Percentiles rank a stretch among this genome's conserved stretches.
Conservation (phyloP, 306 rosid genomes). For the Dryas alaskensis region DNA sequence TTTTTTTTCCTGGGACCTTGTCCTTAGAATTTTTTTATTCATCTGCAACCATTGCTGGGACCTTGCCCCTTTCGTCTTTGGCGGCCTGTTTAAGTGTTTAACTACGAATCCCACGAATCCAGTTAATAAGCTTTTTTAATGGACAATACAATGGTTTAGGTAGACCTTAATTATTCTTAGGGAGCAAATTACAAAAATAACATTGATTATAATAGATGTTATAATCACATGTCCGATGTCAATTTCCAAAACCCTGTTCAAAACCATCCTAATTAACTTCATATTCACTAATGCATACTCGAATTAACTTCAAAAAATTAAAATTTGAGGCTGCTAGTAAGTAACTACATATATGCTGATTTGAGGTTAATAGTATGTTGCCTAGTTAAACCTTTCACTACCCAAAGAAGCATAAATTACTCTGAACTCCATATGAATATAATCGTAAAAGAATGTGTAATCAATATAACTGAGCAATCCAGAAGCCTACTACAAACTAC, state of each 20-base stretch:
- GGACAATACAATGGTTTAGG: background rate
- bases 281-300: too few relatives aligned
- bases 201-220: too few relatives aligned
- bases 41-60: too few relatives aligned
- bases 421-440: background rate
- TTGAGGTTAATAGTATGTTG: background rate
- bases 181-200: background rate
- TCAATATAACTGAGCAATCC: constrained; percentile 7
- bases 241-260: too few relatives aligned
- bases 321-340: too few relatives aligned
- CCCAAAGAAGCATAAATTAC: background rate
- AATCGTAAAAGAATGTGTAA: constrained; percentile 5
- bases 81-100: background rate
- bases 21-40: too few relatives aligned
- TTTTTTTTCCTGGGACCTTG: too few relatives aligned
- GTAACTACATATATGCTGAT: too few relatives aligned
- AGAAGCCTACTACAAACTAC: background rate
- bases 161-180: background rate
- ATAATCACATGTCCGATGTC: too few relatives aligned
- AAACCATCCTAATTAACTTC: too few relatives aligned
- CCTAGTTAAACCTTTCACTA: background rate
- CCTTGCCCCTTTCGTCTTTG: background rate
- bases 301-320: too few relatives aligned
- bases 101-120: too few relatives aligned
- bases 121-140: background rate